Percentiles rank a stretch among this genome's conserved stretches.
phyloP scores from a whole-genome alignment of 768 basidiomycete genomes.

The Panellus pusillus region DNA sequence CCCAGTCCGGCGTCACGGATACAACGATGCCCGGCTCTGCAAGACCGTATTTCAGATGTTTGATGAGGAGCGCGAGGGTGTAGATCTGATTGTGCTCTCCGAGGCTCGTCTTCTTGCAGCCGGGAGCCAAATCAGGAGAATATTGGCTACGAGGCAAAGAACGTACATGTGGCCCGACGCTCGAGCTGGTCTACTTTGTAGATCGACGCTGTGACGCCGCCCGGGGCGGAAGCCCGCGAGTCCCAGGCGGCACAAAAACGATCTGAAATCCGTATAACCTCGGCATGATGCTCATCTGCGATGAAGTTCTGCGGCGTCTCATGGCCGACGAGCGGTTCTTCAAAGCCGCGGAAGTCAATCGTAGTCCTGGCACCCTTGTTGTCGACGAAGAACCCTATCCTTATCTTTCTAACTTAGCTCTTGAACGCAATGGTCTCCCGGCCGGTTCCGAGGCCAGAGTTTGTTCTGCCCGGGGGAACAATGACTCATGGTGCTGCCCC shows the following conservation, averaged over 20 bases:
- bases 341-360: slow-evolving; percentile 18
- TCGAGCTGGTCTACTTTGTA: slow-evolving; percentile 21
- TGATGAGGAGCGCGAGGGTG: slow-evolving; percentile 20
- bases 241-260: slow-evolving; percentile 10
- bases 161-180: slow-evolving; percentile 10
- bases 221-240: slow-evolving; percentile 14
- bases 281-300: slow-evolving; percentile 13
- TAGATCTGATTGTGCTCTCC: slow-evolving; percentile 20
- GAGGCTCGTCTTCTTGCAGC: slow-evolving; percentile 10
- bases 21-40: slow-evolving; percentile 19
- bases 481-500: slow-evolving; percentile 1
- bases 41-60: slow-evolving; percentile 20
- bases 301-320: slow-evolving; percentile 15
- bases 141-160: background rate
- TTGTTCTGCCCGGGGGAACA: slow-evolving; percentile 8
- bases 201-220: slow-evolving; percentile 20
- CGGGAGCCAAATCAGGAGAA: background rate
- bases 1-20: slow-evolving; percentile 18
- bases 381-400: slow-evolving; percentile 12
- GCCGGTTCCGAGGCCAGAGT: background rate
- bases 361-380: slow-evolving; percentile 1
- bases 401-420: slow-evolving; percentile 9
- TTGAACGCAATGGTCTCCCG: slow-evolving; percentile 19
- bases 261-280: slow-evolving; percentile 18
- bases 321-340: slow-evolving; percentile 10